A percentile compares a stretch with the other conserved stretches of the same genome.
These are phyloP conservation scores for Davidsoniella eucalypti DNA, from an alignment of 2,329 filamentous ascomycete species.

Conservation along the genomic window DNA sequence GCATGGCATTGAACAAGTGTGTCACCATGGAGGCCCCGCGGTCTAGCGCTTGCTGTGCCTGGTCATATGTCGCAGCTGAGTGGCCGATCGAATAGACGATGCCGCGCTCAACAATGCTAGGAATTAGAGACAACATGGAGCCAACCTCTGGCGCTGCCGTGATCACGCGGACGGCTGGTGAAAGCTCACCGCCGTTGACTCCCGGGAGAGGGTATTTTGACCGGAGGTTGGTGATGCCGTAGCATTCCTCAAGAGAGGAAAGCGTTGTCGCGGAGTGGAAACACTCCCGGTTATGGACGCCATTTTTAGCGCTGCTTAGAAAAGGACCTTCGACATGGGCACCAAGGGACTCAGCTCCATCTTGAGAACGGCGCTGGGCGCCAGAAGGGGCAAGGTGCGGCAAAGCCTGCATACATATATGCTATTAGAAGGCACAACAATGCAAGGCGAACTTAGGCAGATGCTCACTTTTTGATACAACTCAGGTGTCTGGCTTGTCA, in stretches of 20 bases:
- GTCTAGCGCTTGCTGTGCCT: constrained; percentile 54
- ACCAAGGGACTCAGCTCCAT: constrained; percentile 74
- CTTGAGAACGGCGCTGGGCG: constrained; percentile 35
- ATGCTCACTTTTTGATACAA: constrained; percentile 56
- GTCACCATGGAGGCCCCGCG: constrained; percentile 78
- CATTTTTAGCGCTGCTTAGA: constrained; percentile 66
- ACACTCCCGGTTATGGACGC: constrained; percentile 64
- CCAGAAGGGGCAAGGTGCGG: constrained; percentile 64
- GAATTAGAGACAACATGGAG: constrained; percentile 51
- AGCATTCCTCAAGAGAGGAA: constrained; percentile 50
- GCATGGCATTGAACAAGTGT: constrained; percentile 89
- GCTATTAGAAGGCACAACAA: background rate
- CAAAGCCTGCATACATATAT: constrained; percentile 33
- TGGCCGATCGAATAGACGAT: constrained; percentile 74
- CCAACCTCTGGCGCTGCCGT: constrained; percentile 74
- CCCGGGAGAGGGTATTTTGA: constrained; percentile 16
- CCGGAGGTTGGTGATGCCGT: constrained; percentile 53
- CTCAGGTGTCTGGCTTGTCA: constrained; percentile 65
- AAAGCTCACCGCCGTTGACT: constrained; percentile 16
- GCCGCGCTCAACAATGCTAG: constrained; percentile 43
- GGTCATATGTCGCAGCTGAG: constrained; percentile 73
- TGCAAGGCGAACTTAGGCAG: background rate
- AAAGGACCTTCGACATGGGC: constrained; percentile 89
- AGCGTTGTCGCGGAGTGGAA: constrained; percentile 48
- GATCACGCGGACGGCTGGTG: constrained; percentile 53